Base-by-base conservation (phyloP, 257 asterid genomes). In the Gentiana dahurica region DNA sequence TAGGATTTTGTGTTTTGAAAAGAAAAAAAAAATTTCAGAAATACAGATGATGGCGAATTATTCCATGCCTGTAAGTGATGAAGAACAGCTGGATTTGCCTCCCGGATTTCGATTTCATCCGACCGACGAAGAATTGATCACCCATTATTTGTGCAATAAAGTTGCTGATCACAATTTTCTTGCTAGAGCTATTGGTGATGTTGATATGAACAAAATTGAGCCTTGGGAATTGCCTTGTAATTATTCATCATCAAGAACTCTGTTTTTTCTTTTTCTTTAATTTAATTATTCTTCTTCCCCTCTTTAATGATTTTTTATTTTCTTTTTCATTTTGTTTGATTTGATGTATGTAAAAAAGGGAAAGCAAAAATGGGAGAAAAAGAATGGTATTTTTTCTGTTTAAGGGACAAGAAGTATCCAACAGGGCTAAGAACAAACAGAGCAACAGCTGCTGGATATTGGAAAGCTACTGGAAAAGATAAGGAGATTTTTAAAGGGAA, bases 401-500 rank as follows among this genome's bases (percentile, higher is more conserved):
- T 82, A 54, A 75, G 87, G 34, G 96, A 87, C 73, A 82, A 74
- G 65, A 87, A 87, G 61, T 87, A 87, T 58, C 96, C 94, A 35
- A 78, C 87, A 0, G 92, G 96, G 48, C 47, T 67, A 46, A 77
- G 92, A 60, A 77, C 96, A 32, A 87, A 87, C 74, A 68, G 96
- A 58, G 96, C 96, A 6, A 84, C 96, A 0, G 70, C 83, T 3
- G 66, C 79, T 1, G 96, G 94, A 2, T 84, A 87, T 37, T 87
- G 96, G 96, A 87, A 87, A 60, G 96, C 93, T 2, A 87, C 94
- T 2, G 96, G 96, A 6, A 87, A 87, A 73, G 96, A 87, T 32
- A 78, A 60, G 57, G 89, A 84, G 36, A 84, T 84, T 41, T 78
- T 62, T 67, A 48, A 75, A 2, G 94, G n/a, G 8, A 75, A 77